Conservation (phyloP, 169 alveolate species). For the Eimeria falciformis region DNA sequence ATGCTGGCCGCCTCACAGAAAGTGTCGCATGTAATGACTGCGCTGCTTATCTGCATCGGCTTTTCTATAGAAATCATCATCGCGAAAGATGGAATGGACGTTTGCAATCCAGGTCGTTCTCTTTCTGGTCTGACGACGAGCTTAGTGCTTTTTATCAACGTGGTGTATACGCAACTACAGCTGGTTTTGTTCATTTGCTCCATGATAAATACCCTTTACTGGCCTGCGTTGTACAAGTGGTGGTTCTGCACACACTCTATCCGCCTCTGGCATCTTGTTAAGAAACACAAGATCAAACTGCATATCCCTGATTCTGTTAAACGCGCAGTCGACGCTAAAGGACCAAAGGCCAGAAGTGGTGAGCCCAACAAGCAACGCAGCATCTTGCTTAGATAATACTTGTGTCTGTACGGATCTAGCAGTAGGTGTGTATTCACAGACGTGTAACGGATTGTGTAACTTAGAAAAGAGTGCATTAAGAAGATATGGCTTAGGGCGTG, state of each 20-base stretch:
- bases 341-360: neutral
- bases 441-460: no score
- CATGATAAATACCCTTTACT: conserved; percentile 7
- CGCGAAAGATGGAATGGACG: neutral
- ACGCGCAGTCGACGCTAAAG: neutral
- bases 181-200: conserved; percentile 33
- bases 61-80: neutral
- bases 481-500: no score
- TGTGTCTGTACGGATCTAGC: no score
- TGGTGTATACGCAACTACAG: conserved; percentile 46
- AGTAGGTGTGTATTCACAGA: no score
- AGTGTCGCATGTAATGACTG: conserved; percentile 17
- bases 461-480: no score
- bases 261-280: conserved; percentile 27
- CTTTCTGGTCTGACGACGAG: neutral
- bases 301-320: conserved; percentile 34
- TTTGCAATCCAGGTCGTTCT: conserved; percentile 2
- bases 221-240: conserved; percentile 22
- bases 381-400: no score
- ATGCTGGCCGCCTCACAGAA: conserved; percentile 13
- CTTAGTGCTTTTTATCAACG: conserved; percentile 42
- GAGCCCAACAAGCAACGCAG: no score
- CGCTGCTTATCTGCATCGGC: neutral
- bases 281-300: conserved; percentile 23
- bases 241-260: conserved; percentile 31